These are phyloP conservation scores for Cubamyces lactineus DNA, from an alignment of 768 basidiomycete genomes.

Conservation along the genomic window DNA sequence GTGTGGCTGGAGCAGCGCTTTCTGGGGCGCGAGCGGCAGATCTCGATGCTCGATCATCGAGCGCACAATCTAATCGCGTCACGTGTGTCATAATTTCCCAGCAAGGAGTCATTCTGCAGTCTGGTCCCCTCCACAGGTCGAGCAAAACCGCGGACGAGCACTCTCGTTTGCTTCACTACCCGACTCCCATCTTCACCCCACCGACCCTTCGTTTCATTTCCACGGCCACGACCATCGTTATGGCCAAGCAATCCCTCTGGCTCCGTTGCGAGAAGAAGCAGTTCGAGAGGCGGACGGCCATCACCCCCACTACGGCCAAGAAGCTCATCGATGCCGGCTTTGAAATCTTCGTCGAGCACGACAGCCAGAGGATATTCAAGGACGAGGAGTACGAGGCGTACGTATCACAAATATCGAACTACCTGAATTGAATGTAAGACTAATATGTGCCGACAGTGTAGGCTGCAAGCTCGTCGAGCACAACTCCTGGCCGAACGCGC, in stretches of 20 bases:
- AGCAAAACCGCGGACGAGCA: constrained; percentile 1
- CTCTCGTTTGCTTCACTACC: background rate
- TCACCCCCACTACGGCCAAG: constrained; percentile 91
- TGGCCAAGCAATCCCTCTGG: constrained; percentile 72
- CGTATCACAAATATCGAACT: constrained; percentile 35
- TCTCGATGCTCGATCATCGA: constrained; percentile 14
- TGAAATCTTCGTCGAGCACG: constrained; percentile 88
- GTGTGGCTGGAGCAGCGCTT: constrained; percentile 1
- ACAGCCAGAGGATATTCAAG: constrained; percentile 92
- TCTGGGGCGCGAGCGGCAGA: background rate
- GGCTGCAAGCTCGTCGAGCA: constrained; percentile 88
- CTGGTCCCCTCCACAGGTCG: background rate
- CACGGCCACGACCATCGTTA: constrained; percentile 27
- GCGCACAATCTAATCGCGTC: constrained; percentile 13
- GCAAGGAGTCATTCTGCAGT: constrained; percentile 20
- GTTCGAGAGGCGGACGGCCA: constrained; percentile 89
- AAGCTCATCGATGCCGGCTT: constrained; percentile 89
- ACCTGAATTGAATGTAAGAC: too few relatives aligned
- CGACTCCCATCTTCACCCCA: background rate
- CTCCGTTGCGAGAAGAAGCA: constrained; percentile 96
- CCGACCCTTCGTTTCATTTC: background rate
- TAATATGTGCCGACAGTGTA: constrained; percentile 53
- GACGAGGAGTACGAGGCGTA: constrained; percentile 93
- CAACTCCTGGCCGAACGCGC: constrained; percentile 88
- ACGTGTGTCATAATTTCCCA: constrained; percentile 14